Percentiles rank a stretch among this genome's conserved stretches.
phyloP scores from a whole-genome alignment of 257 asterid species.

The Avicennia marina region DNA sequence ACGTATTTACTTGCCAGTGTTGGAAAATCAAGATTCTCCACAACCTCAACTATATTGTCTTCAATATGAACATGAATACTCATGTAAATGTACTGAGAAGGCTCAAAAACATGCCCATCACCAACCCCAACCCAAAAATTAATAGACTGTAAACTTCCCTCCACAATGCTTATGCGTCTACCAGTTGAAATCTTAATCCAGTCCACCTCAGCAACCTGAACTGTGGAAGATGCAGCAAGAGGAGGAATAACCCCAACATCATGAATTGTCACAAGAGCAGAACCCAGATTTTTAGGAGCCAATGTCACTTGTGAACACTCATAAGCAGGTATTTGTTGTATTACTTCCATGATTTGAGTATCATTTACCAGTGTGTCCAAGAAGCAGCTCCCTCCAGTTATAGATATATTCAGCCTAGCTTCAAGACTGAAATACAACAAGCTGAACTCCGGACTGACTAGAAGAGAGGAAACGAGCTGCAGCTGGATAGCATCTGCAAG shows the following conservation, averaged over 20 bases:
- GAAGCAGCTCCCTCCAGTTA: slow-evolving; percentile 80
- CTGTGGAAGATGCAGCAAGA: slow-evolving; percentile 55
- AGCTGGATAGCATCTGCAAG: slow-evolving; percentile 72
- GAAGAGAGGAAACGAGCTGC: slow-evolving; percentile 77
- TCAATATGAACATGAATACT: slow-evolving; percentile 56
- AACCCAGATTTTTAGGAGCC: slow-evolving; percentile 79
- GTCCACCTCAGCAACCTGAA: slow-evolving; percentile 83
- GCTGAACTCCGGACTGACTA: slow-evolving; percentile 65
- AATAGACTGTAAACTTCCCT: slow-evolving; percentile 54
- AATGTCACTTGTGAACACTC: slow-evolving; percentile 59
- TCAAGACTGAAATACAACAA: slow-evolving; percentile 63
- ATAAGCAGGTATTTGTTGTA: slow-evolving; percentile 35
- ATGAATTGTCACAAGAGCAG: slow-evolving; percentile 63
- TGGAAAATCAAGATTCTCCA: slow-evolving; percentile 33
- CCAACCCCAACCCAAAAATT: slow-evolving; percentile 55
- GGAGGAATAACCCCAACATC: slow-evolving; percentile 83
- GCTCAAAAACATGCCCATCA: slow-evolving; percentile 62
- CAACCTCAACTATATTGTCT: slow-evolving; percentile 52
- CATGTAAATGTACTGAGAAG: slow-evolving; percentile 71
- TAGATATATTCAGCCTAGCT: slow-evolving; percentile 70
- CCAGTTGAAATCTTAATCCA: slow-evolving; percentile 76
- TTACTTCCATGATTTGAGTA: slow-evolving; percentile 47
- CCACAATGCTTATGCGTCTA: slow-evolving; percentile 61
- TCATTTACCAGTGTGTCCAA: slow-evolving; percentile 60
- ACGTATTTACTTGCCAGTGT: slow-evolving; percentile 28